These are phyloP conservation scores for Barnettozyma populi DNA, from an alignment of 805 yeast species.

Conservation along the genomic window DNA sequence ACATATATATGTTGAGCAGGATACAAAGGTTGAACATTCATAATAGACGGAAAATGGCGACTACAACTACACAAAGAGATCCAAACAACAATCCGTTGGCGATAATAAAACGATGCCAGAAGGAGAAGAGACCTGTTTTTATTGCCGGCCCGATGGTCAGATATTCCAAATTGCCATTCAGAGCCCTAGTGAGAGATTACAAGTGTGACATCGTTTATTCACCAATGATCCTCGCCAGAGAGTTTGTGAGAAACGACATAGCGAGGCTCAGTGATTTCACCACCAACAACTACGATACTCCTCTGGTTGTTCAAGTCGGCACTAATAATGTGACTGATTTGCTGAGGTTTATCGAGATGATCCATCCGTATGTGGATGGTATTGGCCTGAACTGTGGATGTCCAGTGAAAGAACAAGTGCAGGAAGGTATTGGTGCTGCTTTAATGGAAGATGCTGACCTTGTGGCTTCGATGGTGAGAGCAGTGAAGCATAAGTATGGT, in stretches of 20 bases:
- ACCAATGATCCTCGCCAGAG: constrained; percentile 96
- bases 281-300: constrained; percentile 63
- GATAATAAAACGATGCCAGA: constrained; percentile 42
- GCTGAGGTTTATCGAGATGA: constrained; percentile 77
- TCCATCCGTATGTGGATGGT: constrained; percentile 88
- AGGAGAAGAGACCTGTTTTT: constrained; percentile 49
- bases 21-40: not conserved
- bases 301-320: constrained; percentile 87
- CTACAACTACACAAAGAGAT: constrained; percentile 24
- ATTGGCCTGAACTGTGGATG: constrained; percentile 96
- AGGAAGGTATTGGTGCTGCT: constrained; percentile 97
- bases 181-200: constrained; percentile 71
- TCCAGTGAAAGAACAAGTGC: constrained; percentile 89
- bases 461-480: constrained; percentile 77
- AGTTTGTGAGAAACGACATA: constrained; percentile 76
- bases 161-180: constrained; percentile 88
- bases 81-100: constrained; percentile 47
- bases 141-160: constrained; percentile 96
- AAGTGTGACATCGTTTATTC: constrained; percentile 81
- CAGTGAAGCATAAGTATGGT: constrained; percentile 74
- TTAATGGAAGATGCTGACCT: constrained; percentile 77
- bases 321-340: constrained; percentile 79
- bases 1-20: not conserved
- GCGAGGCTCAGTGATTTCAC: constrained; percentile 85
- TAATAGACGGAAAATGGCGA: not conserved